A percentile compares a stretch with the other conserved stretches of the same genome.
These are phyloP conservation scores for Acanthochlamys bracteata DNA, from an alignment of 106 monocot species.

Conservation along the genomic window DNA sequence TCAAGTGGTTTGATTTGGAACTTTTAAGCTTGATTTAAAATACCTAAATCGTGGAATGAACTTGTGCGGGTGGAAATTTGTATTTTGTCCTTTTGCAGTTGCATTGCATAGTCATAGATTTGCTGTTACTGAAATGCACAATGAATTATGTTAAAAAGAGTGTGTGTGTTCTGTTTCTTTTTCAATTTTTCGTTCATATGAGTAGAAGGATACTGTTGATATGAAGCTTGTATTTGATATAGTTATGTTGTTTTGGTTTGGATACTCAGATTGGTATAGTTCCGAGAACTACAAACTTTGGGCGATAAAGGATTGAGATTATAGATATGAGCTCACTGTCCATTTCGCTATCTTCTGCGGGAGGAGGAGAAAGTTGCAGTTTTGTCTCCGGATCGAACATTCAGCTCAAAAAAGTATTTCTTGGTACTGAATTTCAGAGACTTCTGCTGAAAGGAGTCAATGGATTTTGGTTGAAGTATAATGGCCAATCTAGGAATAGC, in stretches of 20 bases:
- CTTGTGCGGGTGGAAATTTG: too few relatives aligned
- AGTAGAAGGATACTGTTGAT: too few relatives aligned
- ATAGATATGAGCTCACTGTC: conserved; percentile 44
- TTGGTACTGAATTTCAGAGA: conserved; percentile 4
- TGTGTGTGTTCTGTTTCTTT: too few relatives aligned
- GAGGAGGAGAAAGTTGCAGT: conserved; percentile 37
- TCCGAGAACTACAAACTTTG: neutral
- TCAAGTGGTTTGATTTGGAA: too few relatives aligned
- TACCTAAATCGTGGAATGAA: too few relatives aligned
- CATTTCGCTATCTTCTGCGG: conserved; percentile 12
- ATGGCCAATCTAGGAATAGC: conserved; percentile 13
- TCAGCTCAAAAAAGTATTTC: conserved; percentile 19
- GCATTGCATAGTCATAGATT: too few relatives aligned
- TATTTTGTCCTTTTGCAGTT: too few relatives aligned
- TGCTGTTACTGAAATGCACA: too few relatives aligned
- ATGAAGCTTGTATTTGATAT: too few relatives aligned
- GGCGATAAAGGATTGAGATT: neutral
- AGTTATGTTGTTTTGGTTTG: neutral
- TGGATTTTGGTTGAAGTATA: conserved; percentile 35
- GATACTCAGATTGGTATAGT: neutral
- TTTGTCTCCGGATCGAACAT: conserved; percentile 48
- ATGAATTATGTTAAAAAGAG: too few relatives aligned
- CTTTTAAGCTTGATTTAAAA: too few relatives aligned
- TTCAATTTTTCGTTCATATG: too few relatives aligned
- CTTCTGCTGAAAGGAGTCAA: conserved; percentile 10